Evolutionary conservation across 495 filamentous ascomycete species (phyloP), one percentile per base, ranked within the genome.

Genomic region (Penicillium fimorum): DNA sequence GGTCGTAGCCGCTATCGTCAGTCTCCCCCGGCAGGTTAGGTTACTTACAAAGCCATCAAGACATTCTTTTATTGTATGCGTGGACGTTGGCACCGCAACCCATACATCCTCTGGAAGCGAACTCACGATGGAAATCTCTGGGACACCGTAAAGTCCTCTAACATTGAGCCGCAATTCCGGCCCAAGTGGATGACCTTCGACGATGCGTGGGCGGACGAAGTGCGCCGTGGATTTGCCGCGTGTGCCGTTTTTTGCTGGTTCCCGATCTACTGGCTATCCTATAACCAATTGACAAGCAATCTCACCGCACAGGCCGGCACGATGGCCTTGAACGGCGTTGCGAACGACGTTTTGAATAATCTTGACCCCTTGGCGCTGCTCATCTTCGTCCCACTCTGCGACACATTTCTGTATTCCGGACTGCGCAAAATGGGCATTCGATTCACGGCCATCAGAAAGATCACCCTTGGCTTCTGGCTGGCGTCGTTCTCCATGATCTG

Each of bases 151-250:
- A 38, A 38, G 35, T 15, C 15, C 7, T 38, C 35, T 17, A 38
- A 38, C 35, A 38, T 75, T 18, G 59, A 69, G 13, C 76, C 73
- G 4, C 56, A 50, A 15, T 18, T 42, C 5, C 61, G 61, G 47
- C 86, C 85, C 1, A 59, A 64, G 11, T 88, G 85, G 86, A 87
- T 88, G 84, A 84, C 81, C 20, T 91, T 89, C 52, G 84, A 89
- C 59, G 87, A 91, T 60, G 78, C 79, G 40, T 89, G 84, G 84
- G 86, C 88, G 15, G 84, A 87, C 57, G 84, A 89, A 64, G 82
- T 91, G 1, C 73, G 75, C 49, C 80, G 88, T 69, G 86, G 87
- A 22, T 79, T 89, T 42, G 75, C 78, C 41, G 88, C 87, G 33
- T 90, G 88, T 74, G 77, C 74, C 11, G 87, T 90, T 57, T 80